Evolutionary conservation across 106 monocot genomes (phyloP).

Genomic region (Dactylorhiza incarnata): DNA sequence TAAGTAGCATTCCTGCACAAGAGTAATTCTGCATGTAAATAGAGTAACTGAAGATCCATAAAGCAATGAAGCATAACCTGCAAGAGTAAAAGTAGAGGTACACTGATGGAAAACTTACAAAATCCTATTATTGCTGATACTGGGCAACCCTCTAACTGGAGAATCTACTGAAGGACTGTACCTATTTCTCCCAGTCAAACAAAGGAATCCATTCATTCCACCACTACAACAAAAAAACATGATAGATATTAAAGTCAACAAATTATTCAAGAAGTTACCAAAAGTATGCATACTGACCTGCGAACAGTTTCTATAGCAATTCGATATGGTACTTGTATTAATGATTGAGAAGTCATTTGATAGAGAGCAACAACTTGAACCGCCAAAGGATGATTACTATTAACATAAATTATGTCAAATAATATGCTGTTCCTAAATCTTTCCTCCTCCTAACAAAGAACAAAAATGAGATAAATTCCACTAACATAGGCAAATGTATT

Average conservation of each 20-base stretch:
- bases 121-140: constrained; percentile 50
- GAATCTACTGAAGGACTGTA: constrained; percentile 23
- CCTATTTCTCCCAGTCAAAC: constrained; percentile 52
- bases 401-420: constrained; percentile 80
- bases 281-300: constrained; percentile 41
- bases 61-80: not conserved
- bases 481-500: not conserved
- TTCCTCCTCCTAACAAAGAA: constrained; percentile 69
- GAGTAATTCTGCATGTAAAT: constrained; percentile 12
- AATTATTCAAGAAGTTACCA: constrained; percentile 2
- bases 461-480: constrained; percentile 3
- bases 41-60: not conserved
- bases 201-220: constrained; percentile 93
- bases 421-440: constrained; percentile 59
- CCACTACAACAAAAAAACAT: constrained; percentile 35
- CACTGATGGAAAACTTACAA: constrained; percentile 38
- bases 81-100: not conserved
- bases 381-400: constrained; percentile 57
- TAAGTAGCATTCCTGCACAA: constrained; percentile 83
- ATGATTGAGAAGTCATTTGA: constrained; percentile 25
- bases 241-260: not conserved
- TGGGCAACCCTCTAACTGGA: constrained; percentile 47
- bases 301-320: constrained; percentile 40
- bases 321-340: constrained; percentile 14
- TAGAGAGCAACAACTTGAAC: constrained; percentile 42